phyloP scores from a whole-genome alignment of 495 filamentous ascomycete genomes.

The Copromyces sp. region DNA sequence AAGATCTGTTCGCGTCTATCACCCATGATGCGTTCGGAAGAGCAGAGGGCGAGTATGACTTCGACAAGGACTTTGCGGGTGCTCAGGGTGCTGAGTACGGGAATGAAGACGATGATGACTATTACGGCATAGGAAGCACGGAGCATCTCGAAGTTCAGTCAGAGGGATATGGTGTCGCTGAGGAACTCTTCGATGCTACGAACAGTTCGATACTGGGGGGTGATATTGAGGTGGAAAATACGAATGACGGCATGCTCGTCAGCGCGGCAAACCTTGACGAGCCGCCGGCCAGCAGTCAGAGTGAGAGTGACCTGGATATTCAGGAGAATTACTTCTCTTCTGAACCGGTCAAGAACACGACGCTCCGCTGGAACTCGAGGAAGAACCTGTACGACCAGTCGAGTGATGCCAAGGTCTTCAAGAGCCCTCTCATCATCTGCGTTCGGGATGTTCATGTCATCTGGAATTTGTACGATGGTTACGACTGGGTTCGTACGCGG shows the following conservation, averaged over 20 bases:
- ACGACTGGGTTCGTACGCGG: conserved; percentile 85
- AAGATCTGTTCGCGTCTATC: conserved; percentile 84
- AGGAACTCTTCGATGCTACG: conserved; percentile 33
- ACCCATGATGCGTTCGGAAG: conserved; percentile 68
- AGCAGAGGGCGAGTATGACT: conserved; percentile 45
- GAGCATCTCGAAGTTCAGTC: conserved; percentile 30
- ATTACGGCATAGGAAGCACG: conserved; percentile 22
- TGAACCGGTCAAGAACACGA: conserved; percentile 52
- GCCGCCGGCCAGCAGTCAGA: conserved; percentile 19
- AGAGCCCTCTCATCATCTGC: conserved; percentile 63
- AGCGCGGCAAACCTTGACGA: conserved; percentile 48
- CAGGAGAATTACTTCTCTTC: conserved; percentile 65
- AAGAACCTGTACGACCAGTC: conserved; percentile 60
- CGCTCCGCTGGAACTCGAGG: conserved; percentile 68
- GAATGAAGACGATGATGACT: conserved; percentile 25
- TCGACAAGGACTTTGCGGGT: conserved; percentile 44
- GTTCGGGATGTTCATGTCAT: conserved; percentile 85
- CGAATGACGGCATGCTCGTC: conserved; percentile 49
- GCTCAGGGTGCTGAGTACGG: conserved; percentile 27
- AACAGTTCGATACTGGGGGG: conserved; percentile 22
- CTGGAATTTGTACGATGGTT: conserved; percentile 97
- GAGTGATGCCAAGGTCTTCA: conserved; percentile 49
- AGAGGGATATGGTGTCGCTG: conserved; percentile 22
- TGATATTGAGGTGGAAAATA: conserved; percentile 34
- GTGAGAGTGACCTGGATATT: conserved; percentile 33